These are phyloP conservation scores for Aspergillus texensis DNA, from an alignment of 2,329 filamentous ascomycete genomes.

Conservation along the genomic window DNA sequence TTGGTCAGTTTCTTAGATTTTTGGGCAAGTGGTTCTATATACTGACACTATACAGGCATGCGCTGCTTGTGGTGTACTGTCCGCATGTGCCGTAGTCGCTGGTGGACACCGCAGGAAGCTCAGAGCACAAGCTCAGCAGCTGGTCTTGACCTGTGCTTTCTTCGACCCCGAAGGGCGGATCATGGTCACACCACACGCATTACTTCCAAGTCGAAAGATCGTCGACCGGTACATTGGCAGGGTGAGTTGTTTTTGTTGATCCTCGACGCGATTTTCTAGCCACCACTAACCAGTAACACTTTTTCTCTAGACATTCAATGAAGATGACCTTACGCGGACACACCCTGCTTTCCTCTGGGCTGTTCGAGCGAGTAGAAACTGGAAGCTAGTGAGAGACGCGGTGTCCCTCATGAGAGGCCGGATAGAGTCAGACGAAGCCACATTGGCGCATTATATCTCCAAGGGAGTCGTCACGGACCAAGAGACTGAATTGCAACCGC, in stretches of 20 bases:
- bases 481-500: constrained; percentile 60
- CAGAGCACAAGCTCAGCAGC: constrained; percentile 63
- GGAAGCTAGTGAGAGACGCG: constrained; percentile 68
- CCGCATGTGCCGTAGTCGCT: constrained; percentile 57
- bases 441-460: constrained; percentile 54
- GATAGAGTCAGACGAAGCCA: constrained; percentile 55
- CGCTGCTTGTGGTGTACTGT: constrained; percentile 63
- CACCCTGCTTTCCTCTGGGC: constrained; percentile 88
- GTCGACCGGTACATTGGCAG: constrained; percentile 74
- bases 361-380: constrained; percentile 78
- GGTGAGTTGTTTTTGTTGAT: constrained; percentile 39
- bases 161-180: constrained; percentile 48
- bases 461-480: constrained; percentile 31
- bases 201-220: constrained; percentile 63
- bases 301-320: constrained; percentile 56
- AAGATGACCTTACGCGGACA: constrained; percentile 73
- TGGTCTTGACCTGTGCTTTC: constrained; percentile 52
- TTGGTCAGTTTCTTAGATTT: constrained; percentile 55
- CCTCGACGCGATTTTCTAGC: not conserved
- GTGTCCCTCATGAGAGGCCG: constrained; percentile 74
- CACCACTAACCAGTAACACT: not conserved
- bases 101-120: constrained; percentile 57
- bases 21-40: not conserved
- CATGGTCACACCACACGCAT: constrained; percentile 50
- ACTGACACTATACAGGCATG: constrained; percentile 54